These are phyloP conservation scores for Diospyros kaki DNA, from an alignment of 148 eudicot genomes.

Conservation along the genomic window DNA sequence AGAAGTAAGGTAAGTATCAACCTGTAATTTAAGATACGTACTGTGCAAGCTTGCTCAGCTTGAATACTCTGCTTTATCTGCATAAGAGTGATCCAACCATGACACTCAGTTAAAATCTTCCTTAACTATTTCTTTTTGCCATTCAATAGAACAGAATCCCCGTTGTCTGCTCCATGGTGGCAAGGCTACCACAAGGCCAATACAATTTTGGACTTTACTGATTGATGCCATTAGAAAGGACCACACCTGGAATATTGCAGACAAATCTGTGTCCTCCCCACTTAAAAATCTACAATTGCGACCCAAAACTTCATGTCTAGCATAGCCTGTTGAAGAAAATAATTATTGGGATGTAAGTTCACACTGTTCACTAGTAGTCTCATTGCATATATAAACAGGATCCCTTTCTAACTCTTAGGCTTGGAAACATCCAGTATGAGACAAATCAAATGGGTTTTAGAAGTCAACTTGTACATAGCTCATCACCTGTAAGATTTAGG, in stretches of 20 bases:
- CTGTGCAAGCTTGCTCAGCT: slow-evolving; percentile 51
- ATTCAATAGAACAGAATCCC: slow-evolving; percentile 2
- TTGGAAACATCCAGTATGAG: neutral
- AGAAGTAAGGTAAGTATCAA: slow-evolving; percentile 21
- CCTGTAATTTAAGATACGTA: slow-evolving; percentile 77
- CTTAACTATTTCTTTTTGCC: neutral
- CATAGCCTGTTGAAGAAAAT: slow-evolving; percentile 48
- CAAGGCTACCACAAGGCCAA: neutral
- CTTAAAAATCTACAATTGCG: slow-evolving; percentile 60
- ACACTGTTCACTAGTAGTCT: neutral
- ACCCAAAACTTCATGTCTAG: slow-evolving; percentile 78
- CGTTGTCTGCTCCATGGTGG: neutral
- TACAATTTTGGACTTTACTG: neutral
- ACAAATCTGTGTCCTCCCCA: slow-evolving; percentile 53
- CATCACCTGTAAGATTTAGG: slow-evolving; percentile 67
- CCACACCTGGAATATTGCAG: slow-evolving; percentile 53
- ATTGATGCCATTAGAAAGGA: neutral
- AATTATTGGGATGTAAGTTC: neutral
- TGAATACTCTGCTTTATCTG: slow-evolving; percentile 65
- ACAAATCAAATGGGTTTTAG: slow-evolving; percentile 1
- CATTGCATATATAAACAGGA: neutral
- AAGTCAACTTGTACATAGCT: neutral
- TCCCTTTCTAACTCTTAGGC: neutral
- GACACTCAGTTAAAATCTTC: neutral
- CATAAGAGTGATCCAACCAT: slow-evolving; percentile 5